Percentiles rank a stretch among this genome's conserved stretches.
phyloP scores from a whole-genome alignment of 495 filamentous ascomycete species.

The Lasiosphaeriaceae sp. region DNA sequence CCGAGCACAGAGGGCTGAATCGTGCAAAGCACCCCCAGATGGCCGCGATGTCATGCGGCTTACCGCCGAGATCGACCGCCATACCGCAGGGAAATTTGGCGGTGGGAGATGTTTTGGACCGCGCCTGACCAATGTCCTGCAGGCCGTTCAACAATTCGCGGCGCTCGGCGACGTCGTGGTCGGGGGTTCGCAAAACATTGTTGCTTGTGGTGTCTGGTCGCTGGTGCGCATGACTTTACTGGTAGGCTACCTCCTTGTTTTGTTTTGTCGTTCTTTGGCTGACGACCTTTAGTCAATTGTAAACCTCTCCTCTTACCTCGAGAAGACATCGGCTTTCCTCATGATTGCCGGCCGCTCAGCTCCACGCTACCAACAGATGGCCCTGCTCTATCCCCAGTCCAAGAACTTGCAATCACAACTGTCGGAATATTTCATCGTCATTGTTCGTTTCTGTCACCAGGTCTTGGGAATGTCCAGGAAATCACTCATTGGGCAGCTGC shows the following conservation, averaged over 20 bases:
- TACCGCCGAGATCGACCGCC: constrained; percentile 39
- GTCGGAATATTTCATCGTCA: constrained; percentile 42
- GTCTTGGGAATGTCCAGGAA: constrained; percentile 33
- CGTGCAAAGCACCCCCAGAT: constrained; percentile 22
- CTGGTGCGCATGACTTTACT: constrained; percentile 38
- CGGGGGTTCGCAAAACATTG: constrained; percentile 42
- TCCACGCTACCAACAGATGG: constrained; percentile 40
- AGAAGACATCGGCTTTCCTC: constrained; percentile 39
- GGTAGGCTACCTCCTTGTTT: constrained; percentile 21
- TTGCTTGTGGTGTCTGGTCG: constrained; percentile 44
- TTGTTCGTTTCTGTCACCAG: constrained; percentile 39
- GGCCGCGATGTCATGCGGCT: constrained; percentile 38
- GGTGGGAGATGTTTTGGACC: constrained; percentile 39
- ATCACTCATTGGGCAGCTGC: constrained; percentile 31
- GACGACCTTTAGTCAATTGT: constrained; percentile 19
- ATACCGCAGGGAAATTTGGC: constrained; percentile 11
- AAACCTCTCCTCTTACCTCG: constrained; percentile 31
- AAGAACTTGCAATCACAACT: constrained; percentile 34
- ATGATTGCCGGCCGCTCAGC: constrained; percentile 38
- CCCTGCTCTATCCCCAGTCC: constrained; percentile 38
- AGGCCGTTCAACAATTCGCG: constrained; percentile 42
- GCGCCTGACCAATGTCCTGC: constrained; percentile 38
- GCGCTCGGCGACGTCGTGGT: constrained; percentile 41
- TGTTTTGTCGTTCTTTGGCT: constrained; percentile 12
- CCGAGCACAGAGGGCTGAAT: constrained; percentile 12